These are phyloP conservation scores for Clathrospora elynae DNA, from an alignment of 2,329 filamentous ascomycete genomes.

Conservation along the genomic window DNA sequence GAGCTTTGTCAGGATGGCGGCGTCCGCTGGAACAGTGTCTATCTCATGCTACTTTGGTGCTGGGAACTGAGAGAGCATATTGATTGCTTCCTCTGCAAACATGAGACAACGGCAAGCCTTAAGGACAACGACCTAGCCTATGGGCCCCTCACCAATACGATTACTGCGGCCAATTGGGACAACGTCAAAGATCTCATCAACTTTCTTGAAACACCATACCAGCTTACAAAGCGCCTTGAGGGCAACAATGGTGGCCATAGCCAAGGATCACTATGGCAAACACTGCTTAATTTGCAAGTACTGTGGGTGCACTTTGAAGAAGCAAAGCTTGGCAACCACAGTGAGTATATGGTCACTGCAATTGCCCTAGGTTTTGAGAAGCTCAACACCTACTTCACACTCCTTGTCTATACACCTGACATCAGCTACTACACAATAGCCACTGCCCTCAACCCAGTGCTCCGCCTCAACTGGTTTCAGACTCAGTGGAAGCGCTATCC, in stretches of 20 bases:
- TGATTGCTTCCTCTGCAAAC: neutral
- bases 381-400: slow-evolving; percentile 14
- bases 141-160: slow-evolving; percentile 1
- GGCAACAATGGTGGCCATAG: slow-evolving; percentile 8
- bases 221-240: slow-evolving; percentile 8
- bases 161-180: slow-evolving; percentile 9
- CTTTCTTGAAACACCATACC: slow-evolving; percentile 4
- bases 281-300: slow-evolving; percentile 8
- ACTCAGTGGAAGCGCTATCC: slow-evolving; percentile 3
- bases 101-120: neutral
- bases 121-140: too few relatives aligned
- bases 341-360: slow-evolving; percentile 2
- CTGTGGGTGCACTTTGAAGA: neutral
- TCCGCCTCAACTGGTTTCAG: slow-evolving; percentile 13
- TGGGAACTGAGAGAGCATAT: slow-evolving; percentile 9
- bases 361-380: slow-evolving; percentile 7
- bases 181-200: slow-evolving; percentile 6
- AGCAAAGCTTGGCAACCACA: neutral
- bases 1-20: slow-evolving; percentile 9
- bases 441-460: slow-evolving; percentile 8
- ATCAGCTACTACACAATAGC: slow-evolving; percentile 7
- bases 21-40: slow-evolving; percentile 10
- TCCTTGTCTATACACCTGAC: slow-evolving; percentile 3
- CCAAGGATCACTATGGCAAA: slow-evolving; percentile 13
- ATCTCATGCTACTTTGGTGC: slow-evolving; percentile 13